These are phyloP conservation scores for Acacia pycnantha DNA, from an alignment of 331 rosid species.

Conservation along the genomic window DNA sequence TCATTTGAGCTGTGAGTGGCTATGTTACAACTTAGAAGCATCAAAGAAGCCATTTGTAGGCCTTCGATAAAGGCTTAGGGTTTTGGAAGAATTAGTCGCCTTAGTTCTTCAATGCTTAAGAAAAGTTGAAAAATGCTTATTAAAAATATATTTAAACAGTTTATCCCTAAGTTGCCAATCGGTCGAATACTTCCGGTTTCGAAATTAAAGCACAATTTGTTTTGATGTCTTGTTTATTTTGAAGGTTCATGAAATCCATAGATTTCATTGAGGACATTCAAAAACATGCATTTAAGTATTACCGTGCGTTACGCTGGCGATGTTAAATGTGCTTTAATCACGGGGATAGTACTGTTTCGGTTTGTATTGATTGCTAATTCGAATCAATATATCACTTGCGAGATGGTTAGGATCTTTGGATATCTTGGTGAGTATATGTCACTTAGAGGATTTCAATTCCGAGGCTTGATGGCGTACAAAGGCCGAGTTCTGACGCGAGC, in stretches of 20 bases:
- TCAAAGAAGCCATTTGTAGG: too few relatives aligned
- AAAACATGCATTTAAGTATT: not conserved
- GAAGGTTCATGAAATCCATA: slow-evolving; percentile 17
- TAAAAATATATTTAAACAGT: not conserved
- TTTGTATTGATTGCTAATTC: not conserved
- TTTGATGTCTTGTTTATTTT: not conserved
- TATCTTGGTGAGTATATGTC: slow-evolving; percentile 89
- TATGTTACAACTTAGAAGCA: too few relatives aligned
- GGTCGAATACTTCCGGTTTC: not conserved
- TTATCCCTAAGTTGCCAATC: not conserved
- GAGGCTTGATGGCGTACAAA: slow-evolving; percentile 98
- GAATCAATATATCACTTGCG: slow-evolving; percentile 37
- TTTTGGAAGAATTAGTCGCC: not conserved
- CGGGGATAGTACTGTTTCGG: not conserved
- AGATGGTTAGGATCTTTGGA: slow-evolving; percentile 99
- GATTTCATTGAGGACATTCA: not conserved
- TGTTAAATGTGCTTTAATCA: not conserved
- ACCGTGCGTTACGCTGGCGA: not conserved
- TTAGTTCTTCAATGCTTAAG: not conserved
- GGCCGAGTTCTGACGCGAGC: slow-evolving; percentile 97
- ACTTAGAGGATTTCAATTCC: slow-evolving; percentile 92
- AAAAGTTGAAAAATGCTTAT: not conserved
- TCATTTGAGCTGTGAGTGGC: too few relatives aligned
- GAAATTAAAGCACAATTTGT: not conserved
- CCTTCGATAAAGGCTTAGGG: too few relatives aligned